Evolutionary conservation across 2,329 filamentous ascomycete species (phyloP).

Genomic region (Alternaria rosae): DNA sequence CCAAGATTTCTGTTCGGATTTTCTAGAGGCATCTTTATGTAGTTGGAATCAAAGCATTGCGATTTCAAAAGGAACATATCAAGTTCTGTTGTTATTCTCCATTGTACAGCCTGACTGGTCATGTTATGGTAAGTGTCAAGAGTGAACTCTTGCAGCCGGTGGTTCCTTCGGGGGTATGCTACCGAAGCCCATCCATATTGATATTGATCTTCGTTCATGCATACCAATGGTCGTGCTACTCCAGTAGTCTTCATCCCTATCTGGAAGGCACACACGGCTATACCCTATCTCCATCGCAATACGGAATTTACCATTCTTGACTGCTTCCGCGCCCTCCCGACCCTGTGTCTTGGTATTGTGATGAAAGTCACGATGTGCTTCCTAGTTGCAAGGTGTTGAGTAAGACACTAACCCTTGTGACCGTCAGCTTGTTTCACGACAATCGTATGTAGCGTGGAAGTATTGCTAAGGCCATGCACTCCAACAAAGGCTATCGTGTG

Average conservation of each 20-base stretch:
- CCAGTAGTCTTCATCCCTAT: background rate
- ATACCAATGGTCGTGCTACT: background rate
- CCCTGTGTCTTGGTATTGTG: background rate
- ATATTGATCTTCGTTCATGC: background rate
- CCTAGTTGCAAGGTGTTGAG: background rate
- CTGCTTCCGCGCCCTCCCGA: background rate
- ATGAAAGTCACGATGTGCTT: background rate
- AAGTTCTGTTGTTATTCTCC: background rate
- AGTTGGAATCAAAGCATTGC: background rate
- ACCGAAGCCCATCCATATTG: background rate
- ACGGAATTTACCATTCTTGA: background rate
- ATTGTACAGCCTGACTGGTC: background rate
- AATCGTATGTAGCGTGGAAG: background rate
- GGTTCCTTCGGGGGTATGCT: background rate
- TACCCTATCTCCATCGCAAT: background rate
- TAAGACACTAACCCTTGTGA: background rate
- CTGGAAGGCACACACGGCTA: background rate
- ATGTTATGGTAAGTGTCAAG: background rate
- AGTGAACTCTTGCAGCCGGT: background rate
- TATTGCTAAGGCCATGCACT: background rate
- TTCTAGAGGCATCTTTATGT: background rate
- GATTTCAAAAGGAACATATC: background rate
- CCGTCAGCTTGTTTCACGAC: background rate
- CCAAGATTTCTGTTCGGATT: constrained; percentile 1
- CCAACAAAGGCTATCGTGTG: background rate